A percentile compares a stretch with the other conserved stretches of the same genome.
Evolutionary conservation across 148 eudicot species (phyloP).

Genomic region (Silene conica): DNA sequence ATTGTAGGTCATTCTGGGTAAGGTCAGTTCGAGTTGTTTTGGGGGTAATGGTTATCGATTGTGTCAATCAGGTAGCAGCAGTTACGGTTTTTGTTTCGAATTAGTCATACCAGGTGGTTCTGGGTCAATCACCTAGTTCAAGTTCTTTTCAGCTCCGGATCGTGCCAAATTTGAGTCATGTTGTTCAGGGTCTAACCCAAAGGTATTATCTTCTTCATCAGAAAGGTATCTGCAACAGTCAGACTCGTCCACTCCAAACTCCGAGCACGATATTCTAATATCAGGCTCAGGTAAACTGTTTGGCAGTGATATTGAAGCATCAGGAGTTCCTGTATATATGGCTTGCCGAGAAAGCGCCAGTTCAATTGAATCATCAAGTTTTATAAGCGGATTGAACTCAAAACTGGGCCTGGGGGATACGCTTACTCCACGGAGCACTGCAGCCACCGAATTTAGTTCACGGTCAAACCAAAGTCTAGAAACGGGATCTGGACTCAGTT

Average conservation of each 20-base stretch:
- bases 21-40: neutral
- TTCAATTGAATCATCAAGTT: slow-evolving; percentile 32
- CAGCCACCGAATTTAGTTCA: slow-evolving; percentile 44
- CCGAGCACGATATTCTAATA: slow-evolving; percentile 44
- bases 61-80: no score
- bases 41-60: neutral
- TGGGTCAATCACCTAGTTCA: neutral
- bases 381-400: slow-evolving; percentile 33
- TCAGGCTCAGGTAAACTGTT: slow-evolving; percentile 27
- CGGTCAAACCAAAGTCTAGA: slow-evolving; percentile 29
- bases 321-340: slow-evolving; percentile 23
- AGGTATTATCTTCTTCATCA: slow-evolving; percentile 46
- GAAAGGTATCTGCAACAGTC: slow-evolving; percentile 72
- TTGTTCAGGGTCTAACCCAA: neutral
- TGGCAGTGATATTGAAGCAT: slow-evolving; percentile 21
- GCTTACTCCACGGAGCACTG: slow-evolving; percentile 32
- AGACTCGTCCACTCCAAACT: slow-evolving; percentile 53
- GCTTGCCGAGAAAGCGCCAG: slow-evolving; percentile 15
- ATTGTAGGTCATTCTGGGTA: neutral
- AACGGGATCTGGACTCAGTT: slow-evolving; percentile 27
- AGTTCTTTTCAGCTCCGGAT: neutral
- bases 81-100: neutral
- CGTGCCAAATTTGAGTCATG: neutral
- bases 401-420: slow-evolving; percentile 38
- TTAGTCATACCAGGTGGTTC: neutral